Base-by-base conservation (phyloP, 768 basidiomycete genomes). In the Trametes punicea region DNA sequence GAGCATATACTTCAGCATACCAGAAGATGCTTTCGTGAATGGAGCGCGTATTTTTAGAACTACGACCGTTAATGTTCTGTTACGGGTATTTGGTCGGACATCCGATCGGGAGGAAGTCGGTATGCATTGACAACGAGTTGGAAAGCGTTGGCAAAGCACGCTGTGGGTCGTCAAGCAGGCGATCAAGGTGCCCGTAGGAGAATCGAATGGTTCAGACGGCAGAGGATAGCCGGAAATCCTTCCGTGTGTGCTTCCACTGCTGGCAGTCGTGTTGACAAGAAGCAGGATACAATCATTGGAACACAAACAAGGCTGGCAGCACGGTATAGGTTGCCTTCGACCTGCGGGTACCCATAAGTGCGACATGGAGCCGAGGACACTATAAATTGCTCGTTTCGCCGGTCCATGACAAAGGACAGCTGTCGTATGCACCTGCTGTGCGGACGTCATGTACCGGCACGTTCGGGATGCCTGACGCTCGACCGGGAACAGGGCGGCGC, bases 401-500 rank as follows among this genome's bases (percentile, higher is more conserved):
- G 39, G n/a, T 31, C 3, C 46, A 47, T 49, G 54, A 55, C 46
- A 33, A 29, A 42, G 3, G 30, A 18, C 15, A 10, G 5, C 5
- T 3, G n/a, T 6, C 2, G 20, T 9, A 42, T 30, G 15, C 26
- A 48, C 54, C 21, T 48, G 23, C 25, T 25, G 4, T 33, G 30
- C 25, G 21, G n/a, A 41, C 30, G 30, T 40, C 46, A 20, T 8
- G 4, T 39, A n/a, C 20, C 25, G 18, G 23, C 18, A 42, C 13
- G 29, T 2, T 8, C 27, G 3, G n/a, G n/a, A n/a, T 29, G 45
- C 45, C 53, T 44, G 36, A 20, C 18, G 46, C 54, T 48, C 54
- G 54, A 40, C 54, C 54, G 54, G 54, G 16, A 33, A 42, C 27
- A 55, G 9, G 21, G 30, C 54, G 54, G 54, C 48, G n/a, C 15